Percentiles rank a stretch among this genome's conserved stretches.
These are phyloP conservation scores for Pichia sp. DNA, from an alignment of 1,139 yeast genomes.

Conservation along the genomic window DNA sequence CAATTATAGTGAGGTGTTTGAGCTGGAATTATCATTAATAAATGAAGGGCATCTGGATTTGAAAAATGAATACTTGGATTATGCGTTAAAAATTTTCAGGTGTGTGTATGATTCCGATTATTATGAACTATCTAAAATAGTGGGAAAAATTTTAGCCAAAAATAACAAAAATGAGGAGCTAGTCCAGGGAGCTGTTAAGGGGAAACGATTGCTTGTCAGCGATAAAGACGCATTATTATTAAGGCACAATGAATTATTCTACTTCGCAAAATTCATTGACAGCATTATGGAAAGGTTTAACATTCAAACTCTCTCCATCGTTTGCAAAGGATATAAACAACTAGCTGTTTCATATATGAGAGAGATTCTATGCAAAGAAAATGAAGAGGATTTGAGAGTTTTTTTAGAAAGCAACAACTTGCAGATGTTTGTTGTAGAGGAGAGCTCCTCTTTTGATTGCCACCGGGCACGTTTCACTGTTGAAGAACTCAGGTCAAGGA, in stretches of 20 bases:
- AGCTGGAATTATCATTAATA: constrained; percentile 34
- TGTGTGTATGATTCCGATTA: constrained; percentile 48
- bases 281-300: constrained; percentile 41
- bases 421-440: constrained; percentile 36
- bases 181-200: constrained; percentile 3
- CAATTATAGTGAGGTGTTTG: constrained; percentile 49
- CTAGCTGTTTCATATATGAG: constrained; percentile 45
- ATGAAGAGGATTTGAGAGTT: constrained; percentile 19
- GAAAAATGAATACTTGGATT: constrained; percentile 35
- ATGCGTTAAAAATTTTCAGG: constrained; percentile 43
- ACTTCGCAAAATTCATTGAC: constrained; percentile 25
- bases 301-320: constrained; percentile 52
- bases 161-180: constrained; percentile 5
- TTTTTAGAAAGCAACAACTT: constrained; percentile 45
- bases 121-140: constrained; percentile 29
- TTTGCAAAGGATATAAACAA: constrained; percentile 59
- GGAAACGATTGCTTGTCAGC: constrained; percentile 6
- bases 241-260: constrained; percentile 24
- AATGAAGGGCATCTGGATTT: constrained; percentile 20
- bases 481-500: constrained; percentile 41
- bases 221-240: constrained; percentile 17
- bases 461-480: constrained; percentile 45
- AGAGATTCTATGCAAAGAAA: constrained; percentile 44
- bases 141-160: constrained; percentile 10
- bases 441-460: constrained; percentile 37